Evolutionary conservation across 768 basidiomycete species (phyloP).

Genomic region (Podaxis pistillaris): DNA sequence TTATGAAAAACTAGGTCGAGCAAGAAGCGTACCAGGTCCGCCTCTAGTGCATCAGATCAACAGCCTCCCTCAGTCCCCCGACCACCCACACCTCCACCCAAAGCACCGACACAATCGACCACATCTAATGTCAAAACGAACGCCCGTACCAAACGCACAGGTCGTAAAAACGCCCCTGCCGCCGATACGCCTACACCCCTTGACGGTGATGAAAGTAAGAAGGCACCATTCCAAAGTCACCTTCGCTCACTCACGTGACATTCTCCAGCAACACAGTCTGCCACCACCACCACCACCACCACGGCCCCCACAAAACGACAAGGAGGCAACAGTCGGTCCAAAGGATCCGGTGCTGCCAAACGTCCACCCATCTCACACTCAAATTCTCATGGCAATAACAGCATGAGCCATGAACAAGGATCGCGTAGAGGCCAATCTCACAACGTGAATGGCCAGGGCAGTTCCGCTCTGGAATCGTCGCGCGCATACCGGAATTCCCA

Average conservation of each 20-base stretch:
- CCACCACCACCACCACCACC: constrained; percentile 20
- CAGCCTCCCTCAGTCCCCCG: constrained; percentile 36
- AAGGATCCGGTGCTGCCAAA: constrained; percentile 39
- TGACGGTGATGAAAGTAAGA: constrained; percentile 67
- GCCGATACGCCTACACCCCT: constrained; percentile 31
- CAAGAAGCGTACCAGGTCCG: constrained; percentile 76
- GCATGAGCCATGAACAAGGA: constrained; percentile 38
- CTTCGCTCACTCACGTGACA: constrained; percentile 8
- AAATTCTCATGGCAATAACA: constrained; percentile 25
- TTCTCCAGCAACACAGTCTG: constrained; percentile 17
- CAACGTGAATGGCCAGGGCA: constrained; percentile 36
- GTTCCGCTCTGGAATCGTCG: constrained; percentile 45
- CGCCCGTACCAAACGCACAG: constrained; percentile 44
- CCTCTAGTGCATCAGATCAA: constrained; percentile 67
- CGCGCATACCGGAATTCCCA: constrained; percentile 78
- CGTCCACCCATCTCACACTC: constrained; percentile 31
- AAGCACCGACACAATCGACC: constrained; percentile 27
- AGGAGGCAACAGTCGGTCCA: constrained; percentile 35
- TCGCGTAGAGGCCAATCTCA: constrained; percentile 47
- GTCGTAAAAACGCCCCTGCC: constrained; percentile 34
- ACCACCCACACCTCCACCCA: constrained; percentile 28
- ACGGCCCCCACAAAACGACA: constrained; percentile 31
- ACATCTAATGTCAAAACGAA: constrained; percentile 29
- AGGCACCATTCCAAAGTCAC: constrained; percentile 6
- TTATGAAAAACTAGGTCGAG: constrained; percentile 34